phyloP scores from a whole-genome alignment of 2,329 filamentous ascomycete species.

The Acrocalymma vagum region DNA sequence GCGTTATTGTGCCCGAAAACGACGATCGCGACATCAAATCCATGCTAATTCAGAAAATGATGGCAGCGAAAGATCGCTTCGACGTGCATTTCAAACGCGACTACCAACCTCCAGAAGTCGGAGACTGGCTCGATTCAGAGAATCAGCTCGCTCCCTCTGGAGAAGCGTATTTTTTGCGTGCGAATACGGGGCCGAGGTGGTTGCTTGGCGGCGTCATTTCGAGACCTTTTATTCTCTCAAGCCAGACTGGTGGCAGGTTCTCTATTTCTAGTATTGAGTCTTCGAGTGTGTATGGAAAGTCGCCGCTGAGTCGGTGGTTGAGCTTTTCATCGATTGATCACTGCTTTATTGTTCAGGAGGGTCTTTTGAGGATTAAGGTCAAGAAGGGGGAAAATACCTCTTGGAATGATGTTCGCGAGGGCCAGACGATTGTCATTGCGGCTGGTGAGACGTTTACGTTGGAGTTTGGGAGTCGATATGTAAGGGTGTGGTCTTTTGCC shows the following conservation, averaged over 20 bases:
- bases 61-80: constrained; percentile 27
- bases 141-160: constrained; percentile 12
- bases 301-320: constrained; percentile 16
- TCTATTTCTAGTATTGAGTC: constrained; percentile 28
- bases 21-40: constrained; percentile 18
- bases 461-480: constrained; percentile 24
- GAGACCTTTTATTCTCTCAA: constrained; percentile 24
- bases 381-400: constrained; percentile 9
- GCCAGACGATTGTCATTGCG: constrained; percentile 26
- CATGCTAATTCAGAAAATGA: constrained; percentile 21
- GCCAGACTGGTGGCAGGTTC: constrained; percentile 24
- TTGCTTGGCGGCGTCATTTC: constrained; percentile 23
- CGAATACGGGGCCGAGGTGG: constrained; percentile 25
- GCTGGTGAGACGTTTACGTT: constrained; percentile 21
- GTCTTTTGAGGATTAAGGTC: constrained; percentile 18
- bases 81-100: constrained; percentile 25
- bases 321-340: constrained; percentile 23
- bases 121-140: constrained; percentile 14
- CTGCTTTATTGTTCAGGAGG: constrained; percentile 24
- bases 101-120: constrained; percentile 18
- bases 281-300: constrained; percentile 15
- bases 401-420: constrained; percentile 22
- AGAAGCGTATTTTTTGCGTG: constrained; percentile 25
- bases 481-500: constrained; percentile 27
- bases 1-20: constrained; percentile 24